Conservation (phyloP, 306 rosid genomes). For the Medicago arabica region DNA sequence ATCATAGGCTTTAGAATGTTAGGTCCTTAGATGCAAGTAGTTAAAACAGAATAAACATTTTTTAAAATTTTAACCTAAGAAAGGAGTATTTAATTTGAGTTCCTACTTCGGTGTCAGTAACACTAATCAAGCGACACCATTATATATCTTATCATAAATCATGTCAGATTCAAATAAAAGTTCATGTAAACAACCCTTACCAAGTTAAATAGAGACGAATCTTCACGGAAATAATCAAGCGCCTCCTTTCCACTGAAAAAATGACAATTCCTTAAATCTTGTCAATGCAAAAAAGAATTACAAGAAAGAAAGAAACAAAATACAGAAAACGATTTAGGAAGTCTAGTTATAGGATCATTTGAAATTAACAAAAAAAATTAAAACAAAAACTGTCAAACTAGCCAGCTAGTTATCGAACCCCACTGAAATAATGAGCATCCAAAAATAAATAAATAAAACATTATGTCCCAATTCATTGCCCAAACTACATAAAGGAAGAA, state of each 20-base stretch:
- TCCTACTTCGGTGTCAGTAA: neutral
- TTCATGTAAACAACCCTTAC: constrained; percentile 48
- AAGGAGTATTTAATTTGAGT: neutral
- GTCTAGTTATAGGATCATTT: constrained; percentile 4
- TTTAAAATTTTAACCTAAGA: neutral
- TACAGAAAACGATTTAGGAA: neutral
- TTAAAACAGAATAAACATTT: constrained; percentile 15
- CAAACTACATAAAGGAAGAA: constrained; percentile 4
- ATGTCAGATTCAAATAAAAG: neutral
- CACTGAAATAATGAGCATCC: neutral
- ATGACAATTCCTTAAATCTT: constrained; percentile 15
- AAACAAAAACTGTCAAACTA: neutral
- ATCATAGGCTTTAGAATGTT: constrained; percentile 8
- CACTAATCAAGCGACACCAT: neutral
- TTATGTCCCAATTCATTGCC: neutral
- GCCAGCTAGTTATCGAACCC: neutral
- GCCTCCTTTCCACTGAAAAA: constrained; percentile 85
- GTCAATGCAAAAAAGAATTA: constrained; percentile 21
- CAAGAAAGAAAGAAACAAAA: neutral
- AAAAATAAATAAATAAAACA: neutral
- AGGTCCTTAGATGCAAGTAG: neutral
- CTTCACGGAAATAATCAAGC: constrained; percentile 78
- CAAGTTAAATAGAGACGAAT: constrained; percentile 68
- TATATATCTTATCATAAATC: neutral
- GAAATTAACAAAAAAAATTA: neutral